Base-by-base conservation (phyloP, 352 stramenopile species). In the Globisporangium splendens region DNA sequence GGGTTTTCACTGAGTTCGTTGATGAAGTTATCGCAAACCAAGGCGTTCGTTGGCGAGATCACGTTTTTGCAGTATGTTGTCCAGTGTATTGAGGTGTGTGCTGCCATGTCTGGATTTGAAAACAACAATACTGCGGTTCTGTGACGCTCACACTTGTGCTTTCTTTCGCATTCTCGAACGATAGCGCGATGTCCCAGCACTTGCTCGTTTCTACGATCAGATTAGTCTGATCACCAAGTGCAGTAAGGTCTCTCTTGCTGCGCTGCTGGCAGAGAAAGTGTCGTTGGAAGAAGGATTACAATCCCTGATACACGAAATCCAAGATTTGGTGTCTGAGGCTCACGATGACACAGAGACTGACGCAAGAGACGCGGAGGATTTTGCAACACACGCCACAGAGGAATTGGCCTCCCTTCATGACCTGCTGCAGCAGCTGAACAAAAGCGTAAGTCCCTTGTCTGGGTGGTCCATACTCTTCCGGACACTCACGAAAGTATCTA, bases 51-150 rank as follows among this genome's bases (percentile, higher is more conserved):
- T 12, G 85, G 85, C 12, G 79, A 81, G 5, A 86, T 86, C 46
- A 93, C 85, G 13, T 88, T 95, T 54, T 68, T 93, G 51, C 85
- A 95, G 47, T 95, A 91, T 54, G 70, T 95, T 14, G 83, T 95
- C 20, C 81, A 95, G 64, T 89, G 76, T 22, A 88, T 93, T 48
- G 85, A 95, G 33, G 64, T 69, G 56, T 8, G 60, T 35, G 28
- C 5, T 6, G 3, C 28, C 5, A 35, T 10, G 5, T 35, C 5
- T 35, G 28, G 7, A 8, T 8, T 35, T 10, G 28, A 8, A 35
- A 35, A 35, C 28, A 8, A 35, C 5, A 11, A 35, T 8, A 35
- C 7, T 35, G 28, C n/a, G n/a, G n/a, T n/a, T 35, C 2, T 35
- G 28, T 35, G 28, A 35, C 7, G 10, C 28, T 35, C 28, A 35